These are phyloP conservation scores for Pneumocystis canis DNA, from an alignment of 1,139 yeast genomes.

Conservation along the genomic window DNA sequence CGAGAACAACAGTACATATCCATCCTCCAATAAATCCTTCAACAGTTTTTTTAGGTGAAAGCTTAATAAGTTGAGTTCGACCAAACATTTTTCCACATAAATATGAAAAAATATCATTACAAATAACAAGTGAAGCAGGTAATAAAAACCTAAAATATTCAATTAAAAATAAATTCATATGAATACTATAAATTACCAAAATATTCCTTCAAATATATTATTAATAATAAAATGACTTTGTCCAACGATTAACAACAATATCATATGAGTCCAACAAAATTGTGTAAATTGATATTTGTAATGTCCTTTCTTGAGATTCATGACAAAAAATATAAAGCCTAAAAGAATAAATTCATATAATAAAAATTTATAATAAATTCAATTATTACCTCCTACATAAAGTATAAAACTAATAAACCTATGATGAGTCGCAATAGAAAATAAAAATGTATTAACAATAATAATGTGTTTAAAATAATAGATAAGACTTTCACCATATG, in stretches of 20 bases:
- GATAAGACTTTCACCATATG: slow-evolving; percentile 75
- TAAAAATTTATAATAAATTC: background rate
- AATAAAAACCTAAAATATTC: slow-evolving; percentile 29
- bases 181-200: slow-evolving; percentile 47
- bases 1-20: slow-evolving; percentile 75
- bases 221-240: slow-evolving; percentile 89
- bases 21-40: slow-evolving; percentile 98
- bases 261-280: slow-evolving; percentile 88
- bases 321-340: slow-evolving; percentile 74
- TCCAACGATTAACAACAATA: slow-evolving; percentile 72
- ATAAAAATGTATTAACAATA: slow-evolving; percentile 29
- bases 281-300: slow-evolving; percentile 88
- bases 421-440: slow-evolving; percentile 50
- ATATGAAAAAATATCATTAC: slow-evolving; percentile 91
- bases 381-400: slow-evolving; percentile 53
- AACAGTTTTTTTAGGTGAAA: slow-evolving; percentile 91
- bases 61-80: slow-evolving; percentile 75
- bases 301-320: slow-evolving; percentile 76
- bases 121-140: slow-evolving; percentile 82
- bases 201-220: slow-evolving; percentile 76
- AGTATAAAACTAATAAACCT: slow-evolving; percentile 69
- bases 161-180: background rate
- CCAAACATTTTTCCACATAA: slow-evolving; percentile 96
- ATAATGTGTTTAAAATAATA: slow-evolving; percentile 41
- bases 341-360: background rate